phyloP scores from a whole-genome alignment of 441 rosid genomes.

The Biscutella laevigata region DNA sequence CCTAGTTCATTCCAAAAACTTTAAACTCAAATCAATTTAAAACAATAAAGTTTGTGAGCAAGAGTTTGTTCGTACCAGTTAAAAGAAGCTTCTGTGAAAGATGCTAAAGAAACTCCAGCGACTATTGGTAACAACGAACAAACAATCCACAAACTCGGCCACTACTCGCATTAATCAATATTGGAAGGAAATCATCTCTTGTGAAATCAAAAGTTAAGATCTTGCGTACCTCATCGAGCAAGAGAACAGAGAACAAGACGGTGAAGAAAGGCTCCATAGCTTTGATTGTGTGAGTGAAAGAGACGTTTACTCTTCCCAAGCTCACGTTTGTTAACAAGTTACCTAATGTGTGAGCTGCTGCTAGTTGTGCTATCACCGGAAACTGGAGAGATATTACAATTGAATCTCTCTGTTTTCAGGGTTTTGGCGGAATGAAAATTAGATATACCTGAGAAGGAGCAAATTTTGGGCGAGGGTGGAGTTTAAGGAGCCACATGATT shows the following conservation, averaged over 20 bases:
- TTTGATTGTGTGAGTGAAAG: slow-evolving; percentile 68
- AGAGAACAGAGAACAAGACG: slow-evolving; percentile 40
- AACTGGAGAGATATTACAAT: too few relatives aligned
- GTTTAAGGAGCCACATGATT: slow-evolving; percentile 46
- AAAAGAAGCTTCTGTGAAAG: slow-evolving; percentile 52
- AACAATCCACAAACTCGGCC: slow-evolving; percentile 42
- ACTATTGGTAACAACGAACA: slow-evolving; percentile 47
- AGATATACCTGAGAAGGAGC: slow-evolving; percentile 47
- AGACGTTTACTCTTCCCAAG: slow-evolving; percentile 47
- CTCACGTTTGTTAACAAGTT: slow-evolving; percentile 59
- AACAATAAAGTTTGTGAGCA: neutral
- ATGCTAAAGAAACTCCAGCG: slow-evolving; percentile 56
- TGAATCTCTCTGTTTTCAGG: neutral
- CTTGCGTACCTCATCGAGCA: slow-evolving; percentile 46
- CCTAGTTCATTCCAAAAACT: slow-evolving; percentile 26
- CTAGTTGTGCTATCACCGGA: slow-evolving; percentile 41
- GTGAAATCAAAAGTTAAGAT: too few relatives aligned
- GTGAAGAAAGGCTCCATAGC: slow-evolving; percentile 71
- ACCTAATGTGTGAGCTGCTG: slow-evolving; percentile 53
- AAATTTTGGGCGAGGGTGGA: slow-evolving; percentile 42
- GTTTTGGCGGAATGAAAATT: neutral
- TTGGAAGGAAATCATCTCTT: too few relatives aligned
- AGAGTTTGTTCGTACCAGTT: slow-evolving; percentile 35
- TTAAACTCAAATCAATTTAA: neutral
- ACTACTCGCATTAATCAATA: too few relatives aligned